These are phyloP conservation scores for Populus euphratica DNA, from an alignment of 345 rosid genomes.

Conservation along the genomic window DNA sequence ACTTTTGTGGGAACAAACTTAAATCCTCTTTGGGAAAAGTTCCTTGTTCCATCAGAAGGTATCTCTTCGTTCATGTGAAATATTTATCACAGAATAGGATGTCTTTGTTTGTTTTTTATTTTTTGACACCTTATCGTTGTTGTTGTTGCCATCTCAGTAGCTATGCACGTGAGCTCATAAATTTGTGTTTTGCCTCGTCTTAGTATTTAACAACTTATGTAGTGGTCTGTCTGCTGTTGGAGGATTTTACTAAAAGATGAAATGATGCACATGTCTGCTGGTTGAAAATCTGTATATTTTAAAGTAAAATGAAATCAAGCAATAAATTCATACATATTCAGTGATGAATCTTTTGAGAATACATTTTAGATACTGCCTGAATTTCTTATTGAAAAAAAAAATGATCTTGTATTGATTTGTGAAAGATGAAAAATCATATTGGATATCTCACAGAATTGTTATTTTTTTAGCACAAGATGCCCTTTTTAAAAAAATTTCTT, in stretches of 20 bases:
- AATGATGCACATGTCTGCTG: neutral
- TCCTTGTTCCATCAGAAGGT: conserved; percentile 76
- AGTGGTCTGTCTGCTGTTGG: neutral
- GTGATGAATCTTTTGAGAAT: neutral
- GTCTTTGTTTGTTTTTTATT: neutral
- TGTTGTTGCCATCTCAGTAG: neutral
- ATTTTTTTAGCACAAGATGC: neutral
- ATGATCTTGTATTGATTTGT: neutral
- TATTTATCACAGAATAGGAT: neutral
- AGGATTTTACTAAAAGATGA: neutral
- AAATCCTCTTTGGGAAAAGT: conserved; percentile 76
- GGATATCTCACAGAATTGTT: neutral
- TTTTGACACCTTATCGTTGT: neutral
- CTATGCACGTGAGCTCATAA: neutral
- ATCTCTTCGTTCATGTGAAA: conserved; percentile 8
- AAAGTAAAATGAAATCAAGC: neutral
- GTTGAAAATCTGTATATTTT: neutral
- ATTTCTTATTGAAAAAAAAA: neutral
- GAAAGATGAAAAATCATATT: neutral
- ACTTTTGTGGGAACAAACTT: conserved; percentile 85
- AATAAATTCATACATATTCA: neutral
- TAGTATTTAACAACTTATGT: no score
- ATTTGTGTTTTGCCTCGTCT: neutral
- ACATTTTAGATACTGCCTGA: neutral
- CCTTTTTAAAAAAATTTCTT: neutral